These are phyloP conservation scores for Cyanidioschyzon merolae DNA, from an alignment of 23 red algal genomes.

Conservation along the genomic window DNA sequence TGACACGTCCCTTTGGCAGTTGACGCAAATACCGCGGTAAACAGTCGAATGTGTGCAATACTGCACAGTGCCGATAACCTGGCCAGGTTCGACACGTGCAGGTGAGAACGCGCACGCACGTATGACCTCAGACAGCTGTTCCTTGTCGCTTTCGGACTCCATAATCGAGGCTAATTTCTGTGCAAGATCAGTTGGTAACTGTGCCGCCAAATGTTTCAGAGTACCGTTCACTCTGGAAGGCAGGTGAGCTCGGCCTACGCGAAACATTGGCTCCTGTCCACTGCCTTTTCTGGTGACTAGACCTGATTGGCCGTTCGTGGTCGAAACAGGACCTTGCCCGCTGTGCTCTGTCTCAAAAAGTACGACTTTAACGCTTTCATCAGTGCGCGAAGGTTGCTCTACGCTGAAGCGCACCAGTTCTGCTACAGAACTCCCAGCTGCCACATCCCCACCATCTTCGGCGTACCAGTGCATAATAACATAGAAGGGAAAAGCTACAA, in stretches of 20 bases:
- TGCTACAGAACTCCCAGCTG: neutral
- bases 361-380: neutral
- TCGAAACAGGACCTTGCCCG: no score
- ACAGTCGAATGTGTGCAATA: conserved; percentile 59
- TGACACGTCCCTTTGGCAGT: conserved; percentile 45
- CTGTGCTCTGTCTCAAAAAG: neutral
- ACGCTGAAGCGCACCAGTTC: neutral
- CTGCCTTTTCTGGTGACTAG: no score
- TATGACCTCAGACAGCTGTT: neutral
- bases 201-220: neutral
- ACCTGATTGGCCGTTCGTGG: no score
- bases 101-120: neutral
- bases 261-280: neutral
- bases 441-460: neutral
- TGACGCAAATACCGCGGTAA: conserved; percentile 63
- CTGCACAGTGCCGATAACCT: conserved; percentile 30
- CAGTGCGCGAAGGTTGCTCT: neutral
- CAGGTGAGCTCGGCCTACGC: neutral
- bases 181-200: neutral
- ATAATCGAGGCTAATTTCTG: neutral
- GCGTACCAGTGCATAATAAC: neutral
- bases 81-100: neutral
- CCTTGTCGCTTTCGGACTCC: neutral
- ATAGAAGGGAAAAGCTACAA: neutral
- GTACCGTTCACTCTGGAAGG: neutral